Base-by-base conservation (phyloP, 192 early-diverging fungal genomes). In the Backusella westeae region DNA sequence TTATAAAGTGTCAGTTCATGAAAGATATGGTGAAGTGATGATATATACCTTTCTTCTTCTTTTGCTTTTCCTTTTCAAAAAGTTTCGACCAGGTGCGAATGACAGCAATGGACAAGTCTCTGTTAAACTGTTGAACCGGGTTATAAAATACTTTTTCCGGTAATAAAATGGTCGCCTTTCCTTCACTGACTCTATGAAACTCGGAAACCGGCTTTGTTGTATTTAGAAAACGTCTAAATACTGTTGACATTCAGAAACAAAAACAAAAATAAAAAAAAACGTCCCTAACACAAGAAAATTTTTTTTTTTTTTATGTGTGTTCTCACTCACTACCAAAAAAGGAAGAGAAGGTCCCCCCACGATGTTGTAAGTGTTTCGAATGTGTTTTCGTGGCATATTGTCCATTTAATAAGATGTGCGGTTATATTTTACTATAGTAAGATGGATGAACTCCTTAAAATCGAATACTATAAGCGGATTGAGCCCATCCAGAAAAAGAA, bases 121-220 rank as follows among this genome's bases (percentile, higher is more conserved):
- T 88, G 85, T 99, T 98, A 87, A 98, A 98, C 80, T 97, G 88
- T 85, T 99, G 97, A 52, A 98, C 94, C 1, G 95, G 94, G 81
- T 99, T 99, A 88, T 99, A 99, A 78, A 99, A 99, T 19, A 98
- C 97, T 72, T 94, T 91, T 77, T 91, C 90, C 41, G 94, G 94
- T 79, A 95, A 94, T 65, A 96, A 85, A 67, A 96, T 95, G 14
- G 90, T 94, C 7, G 93, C 94, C 74, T 89, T 84, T 77, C 94
- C 94, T 70, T 95, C 94, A 15, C 84, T 90, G 71, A 95, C 87
- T 38, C 87, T 82, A 52, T 88, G 86, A 83, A 85, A 94, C 75
- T 71, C 66, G 7, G 82, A 67, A 72, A 83, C 77, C 23, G 71
- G 69, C 5, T 29, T 17, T 29, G 42, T 68, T 68, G 67, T 68